Conservation (phyloP, 345 rosid species). For the Dovyalis caffra region DNA sequence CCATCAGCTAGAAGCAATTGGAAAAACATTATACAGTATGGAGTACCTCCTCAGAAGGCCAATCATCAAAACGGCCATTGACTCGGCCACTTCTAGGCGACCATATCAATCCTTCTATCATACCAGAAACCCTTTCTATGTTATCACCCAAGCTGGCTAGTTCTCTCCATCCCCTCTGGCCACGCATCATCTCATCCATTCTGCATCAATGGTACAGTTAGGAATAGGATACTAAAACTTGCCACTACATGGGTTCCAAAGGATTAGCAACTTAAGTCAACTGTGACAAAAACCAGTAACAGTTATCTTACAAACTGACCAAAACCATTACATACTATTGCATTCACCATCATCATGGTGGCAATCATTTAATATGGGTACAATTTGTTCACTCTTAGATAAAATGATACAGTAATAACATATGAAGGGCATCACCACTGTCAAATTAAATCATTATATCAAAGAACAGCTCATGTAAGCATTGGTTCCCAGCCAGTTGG, state of each 20-base stretch:
- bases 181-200: conserved; percentile 99
- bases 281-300: neutral
- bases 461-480: neutral
- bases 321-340: neutral
- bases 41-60: conserved; percentile 62
- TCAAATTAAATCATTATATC: neutral
- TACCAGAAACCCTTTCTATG: conserved; percentile 68
- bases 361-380: neutral
- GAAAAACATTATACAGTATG: neutral
- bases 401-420: neutral
- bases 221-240: neutral
- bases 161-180: conserved; percentile 96
- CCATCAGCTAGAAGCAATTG: neutral
- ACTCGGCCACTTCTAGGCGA: conserved; percentile 61
- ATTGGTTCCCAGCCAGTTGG: neutral
- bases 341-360: neutral
- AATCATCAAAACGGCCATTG: conserved; percentile 41
- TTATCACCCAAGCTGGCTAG: conserved; percentile 79
- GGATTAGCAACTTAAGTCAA: neutral
- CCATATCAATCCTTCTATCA: conserved; percentile 90
- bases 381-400: neutral
- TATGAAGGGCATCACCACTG: neutral
- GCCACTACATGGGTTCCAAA: neutral
- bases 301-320: neutral
- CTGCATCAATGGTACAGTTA: conserved; percentile 35